Evolutionary conservation across 2,329 filamentous ascomycete genomes (phyloP).

Genomic region (Fusarium sp.): DNA sequence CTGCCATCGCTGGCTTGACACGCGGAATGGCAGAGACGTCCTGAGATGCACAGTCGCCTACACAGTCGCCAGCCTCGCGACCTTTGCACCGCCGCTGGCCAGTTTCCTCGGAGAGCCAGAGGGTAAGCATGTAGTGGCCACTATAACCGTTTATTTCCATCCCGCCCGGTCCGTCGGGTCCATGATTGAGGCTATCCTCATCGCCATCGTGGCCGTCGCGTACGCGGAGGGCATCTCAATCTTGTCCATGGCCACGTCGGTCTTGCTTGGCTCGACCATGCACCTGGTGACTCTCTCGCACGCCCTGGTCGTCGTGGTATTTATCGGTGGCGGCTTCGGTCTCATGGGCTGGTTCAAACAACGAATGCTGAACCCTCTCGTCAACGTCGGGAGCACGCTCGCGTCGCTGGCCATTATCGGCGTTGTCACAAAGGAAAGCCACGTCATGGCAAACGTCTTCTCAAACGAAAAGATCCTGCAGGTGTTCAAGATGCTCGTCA

Average conservation of each 20-base stretch:
- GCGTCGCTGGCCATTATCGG: slow-evolving; percentile 89
- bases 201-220: slow-evolving; percentile 79
- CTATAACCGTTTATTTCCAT: slow-evolving; percentile 94
- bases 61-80: slow-evolving; percentile 83
- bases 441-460: slow-evolving; percentile 84
- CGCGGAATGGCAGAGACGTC: slow-evolving; percentile 78
- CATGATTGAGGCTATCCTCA: slow-evolving; percentile 85
- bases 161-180: slow-evolving; percentile 85
- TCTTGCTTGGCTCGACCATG: slow-evolving; percentile 75
- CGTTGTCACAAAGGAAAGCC: slow-evolving; percentile 88
- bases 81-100: slow-evolving; percentile 78
- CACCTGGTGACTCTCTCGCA: slow-evolving; percentile 77
- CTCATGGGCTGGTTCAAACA: slow-evolving; percentile 91
- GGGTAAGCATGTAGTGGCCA: slow-evolving; percentile 93
- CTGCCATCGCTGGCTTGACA: slow-evolving; percentile 66
- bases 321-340: slow-evolving; percentile 85
- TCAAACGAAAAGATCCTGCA: slow-evolving; percentile 83
- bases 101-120: slow-evolving; percentile 81
- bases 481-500: slow-evolving; percentile 81
- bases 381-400: slow-evolving; percentile 86
- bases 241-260: slow-evolving; percentile 85
- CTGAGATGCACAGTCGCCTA: slow-evolving; percentile 94
- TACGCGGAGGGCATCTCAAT: slow-evolving; percentile 76
- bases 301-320: slow-evolving; percentile 79
- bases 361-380: slow-evolving; percentile 76